Percentiles rank a stretch among this genome's conserved stretches.
Conservation (phyloP, 192 early-diverging fungal species). For the Entomortierella chlamydospora region DNA sequence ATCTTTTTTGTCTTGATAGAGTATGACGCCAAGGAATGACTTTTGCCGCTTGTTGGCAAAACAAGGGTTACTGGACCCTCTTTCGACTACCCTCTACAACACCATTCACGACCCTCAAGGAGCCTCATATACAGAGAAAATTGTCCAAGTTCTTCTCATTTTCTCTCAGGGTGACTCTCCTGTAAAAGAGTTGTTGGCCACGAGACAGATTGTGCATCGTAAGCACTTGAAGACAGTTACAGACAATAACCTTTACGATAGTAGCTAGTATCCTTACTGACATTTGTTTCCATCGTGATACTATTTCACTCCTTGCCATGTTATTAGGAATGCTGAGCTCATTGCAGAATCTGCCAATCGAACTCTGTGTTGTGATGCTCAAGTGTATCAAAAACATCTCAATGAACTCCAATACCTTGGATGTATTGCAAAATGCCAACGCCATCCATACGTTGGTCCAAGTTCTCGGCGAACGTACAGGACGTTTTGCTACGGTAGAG, state of each 20-base stretch:
- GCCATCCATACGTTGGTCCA: conserved; percentile 62
- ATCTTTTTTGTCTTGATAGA: conserved; percentile 21
- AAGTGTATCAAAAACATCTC: conserved; percentile 74
- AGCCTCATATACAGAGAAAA: conserved; percentile 52
- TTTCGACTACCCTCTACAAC: conserved; percentile 54
- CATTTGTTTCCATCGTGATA: too few species aligned
- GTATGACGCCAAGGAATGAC: conserved; percentile 67
- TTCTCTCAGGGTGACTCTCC: conserved; percentile 67
- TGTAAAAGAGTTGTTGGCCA: conserved; percentile 66
- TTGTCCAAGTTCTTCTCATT: conserved; percentile 63
- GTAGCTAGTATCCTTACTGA: background rate
- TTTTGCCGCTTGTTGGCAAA: conserved; percentile 67
- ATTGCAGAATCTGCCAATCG: conserved; percentile 53
- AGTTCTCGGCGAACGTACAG: conserved; percentile 49
- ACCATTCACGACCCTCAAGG: conserved; percentile 56
- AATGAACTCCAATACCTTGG: conserved; percentile 67
- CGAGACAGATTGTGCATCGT: conserved; percentile 55
- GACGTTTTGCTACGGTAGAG: conserved; percentile 25
- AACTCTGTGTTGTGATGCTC: conserved; percentile 58
- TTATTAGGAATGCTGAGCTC: conserved; percentile 57
- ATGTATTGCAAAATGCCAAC: conserved; percentile 57
- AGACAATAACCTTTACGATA: background rate
- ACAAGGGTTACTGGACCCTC: conserved; percentile 60
- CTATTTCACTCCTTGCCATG: background rate
- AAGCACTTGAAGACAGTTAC: background rate